Conservation (phyloP, 202 grass and related monocot genomes). For the Zoysia matrella region DNA sequence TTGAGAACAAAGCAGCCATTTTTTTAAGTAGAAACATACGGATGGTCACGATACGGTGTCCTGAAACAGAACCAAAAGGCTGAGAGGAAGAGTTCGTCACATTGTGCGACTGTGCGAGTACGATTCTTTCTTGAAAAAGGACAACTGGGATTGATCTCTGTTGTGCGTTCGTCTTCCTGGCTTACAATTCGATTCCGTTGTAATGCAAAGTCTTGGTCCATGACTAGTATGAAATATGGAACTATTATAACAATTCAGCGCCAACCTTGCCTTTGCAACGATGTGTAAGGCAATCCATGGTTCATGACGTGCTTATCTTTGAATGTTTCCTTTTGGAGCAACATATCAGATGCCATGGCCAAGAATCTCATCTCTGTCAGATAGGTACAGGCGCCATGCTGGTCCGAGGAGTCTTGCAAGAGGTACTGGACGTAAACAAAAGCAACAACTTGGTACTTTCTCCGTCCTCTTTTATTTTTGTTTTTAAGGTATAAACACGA, state of each 20-base stretch:
- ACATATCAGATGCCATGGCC: constrained; percentile 33
- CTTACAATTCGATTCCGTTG: background rate
- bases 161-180: no score
- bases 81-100: constrained; percentile 6
- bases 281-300: background rate
- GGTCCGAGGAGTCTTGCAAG: constrained; percentile 39
- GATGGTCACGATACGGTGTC: no score
- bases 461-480: no score
- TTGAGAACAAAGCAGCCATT: background rate
- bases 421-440: constrained; percentile 35
- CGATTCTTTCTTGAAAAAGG: constrained; percentile 21
- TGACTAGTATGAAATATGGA: background rate
- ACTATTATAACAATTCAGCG: no score
- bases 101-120: background rate
- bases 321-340: constrained; percentile 39
- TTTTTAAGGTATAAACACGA: no score
- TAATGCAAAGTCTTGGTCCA: constrained; percentile 14
- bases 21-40: constrained; percentile 18
- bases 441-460: constrained; percentile 27
- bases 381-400: constrained; percentile 32
- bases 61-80: background rate
- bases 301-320: background rate
- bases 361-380: constrained; percentile 31
- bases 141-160: constrained; percentile 3
- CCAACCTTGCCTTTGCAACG: background rate